Percentiles rank a stretch among this genome's conserved stretches.
Conservation (phyloP, 768 basidiomycete genomes). For the Sarcodon sp. region DNA sequence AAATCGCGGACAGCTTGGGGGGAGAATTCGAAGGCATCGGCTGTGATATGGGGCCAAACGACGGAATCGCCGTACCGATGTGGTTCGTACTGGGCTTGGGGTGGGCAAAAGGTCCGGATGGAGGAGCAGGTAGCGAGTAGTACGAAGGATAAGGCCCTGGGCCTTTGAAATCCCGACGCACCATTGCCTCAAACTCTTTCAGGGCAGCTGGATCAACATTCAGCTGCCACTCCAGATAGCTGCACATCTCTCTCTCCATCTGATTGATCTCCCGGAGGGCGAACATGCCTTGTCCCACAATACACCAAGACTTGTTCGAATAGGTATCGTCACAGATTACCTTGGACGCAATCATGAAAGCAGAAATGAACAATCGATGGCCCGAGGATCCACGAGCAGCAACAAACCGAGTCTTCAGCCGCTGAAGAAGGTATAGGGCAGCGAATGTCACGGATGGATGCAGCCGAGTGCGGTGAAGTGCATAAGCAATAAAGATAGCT, state of each 20-base stretch:
- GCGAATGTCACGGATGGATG: slow-evolving; percentile 46
- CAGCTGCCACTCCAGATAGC: slow-evolving; percentile 88
- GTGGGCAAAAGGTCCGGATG: slow-evolving; percentile 16
- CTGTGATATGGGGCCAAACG: slow-evolving; percentile 10
- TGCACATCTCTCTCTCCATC: slow-evolving; percentile 92
- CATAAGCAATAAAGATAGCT: slow-evolving; percentile 78
- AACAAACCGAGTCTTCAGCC: slow-evolving; percentile 86
- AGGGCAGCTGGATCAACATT: slow-evolving; percentile 58
- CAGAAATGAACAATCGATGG: slow-evolving; percentile 82
- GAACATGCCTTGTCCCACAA: slow-evolving; percentile 53
- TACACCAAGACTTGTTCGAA: slow-evolving; percentile 55
- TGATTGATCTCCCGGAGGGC: slow-evolving; percentile 83
- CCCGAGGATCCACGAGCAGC: slow-evolving; percentile 85
- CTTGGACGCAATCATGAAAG: slow-evolving; percentile 87
- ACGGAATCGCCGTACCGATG: slow-evolving; percentile 7
- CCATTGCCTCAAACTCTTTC: slow-evolving; percentile 44
- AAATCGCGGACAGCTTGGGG: slow-evolving; percentile 8
- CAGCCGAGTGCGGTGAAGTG: slow-evolving; percentile 66
- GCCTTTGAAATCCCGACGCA: slow-evolving; percentile 47
- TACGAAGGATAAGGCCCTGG: slow-evolving; percentile 51
- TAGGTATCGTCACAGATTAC: slow-evolving; percentile 58
- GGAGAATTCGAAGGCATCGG: slow-evolving; percentile 7
- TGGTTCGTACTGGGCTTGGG: slow-evolving; percentile 6
- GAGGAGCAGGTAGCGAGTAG: slow-evolving; percentile 29
- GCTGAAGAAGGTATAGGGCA: slow-evolving; percentile 60